phyloP scores from a whole-genome alignment of 177 flowering plant genomes.

The Vitis hybrid region DNA sequence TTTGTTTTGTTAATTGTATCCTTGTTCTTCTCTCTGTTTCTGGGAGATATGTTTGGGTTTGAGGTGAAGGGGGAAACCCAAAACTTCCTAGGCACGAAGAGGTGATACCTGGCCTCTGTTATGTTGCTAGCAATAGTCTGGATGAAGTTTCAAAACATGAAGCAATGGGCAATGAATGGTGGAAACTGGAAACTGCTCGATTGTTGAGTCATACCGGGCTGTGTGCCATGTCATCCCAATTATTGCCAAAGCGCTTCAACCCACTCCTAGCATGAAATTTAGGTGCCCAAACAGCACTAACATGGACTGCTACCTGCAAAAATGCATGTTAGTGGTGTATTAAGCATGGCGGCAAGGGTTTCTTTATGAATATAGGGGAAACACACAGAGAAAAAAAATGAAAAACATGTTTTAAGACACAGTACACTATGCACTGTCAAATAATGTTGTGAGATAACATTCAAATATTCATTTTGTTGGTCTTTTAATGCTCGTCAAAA shows the following conservation, averaged over 20 bases:
- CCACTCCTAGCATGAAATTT: constrained; percentile 40
- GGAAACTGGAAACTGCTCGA: constrained; percentile 47
- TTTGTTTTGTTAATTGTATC: no score
- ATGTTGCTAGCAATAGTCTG: no score
- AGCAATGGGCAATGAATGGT: constrained; percentile 50
- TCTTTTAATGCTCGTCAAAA: no score
- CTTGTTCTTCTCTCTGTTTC: no score
- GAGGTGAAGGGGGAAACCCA: no score
- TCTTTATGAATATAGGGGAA: constrained; percentile 55
- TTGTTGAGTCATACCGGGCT: constrained; percentile 48
- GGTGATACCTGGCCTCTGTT: no score
- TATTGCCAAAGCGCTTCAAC: constrained; percentile 46
- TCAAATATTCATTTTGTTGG: no score
- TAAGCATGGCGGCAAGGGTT: constrained; percentile 57
- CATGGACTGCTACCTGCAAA: constrained; percentile 48
- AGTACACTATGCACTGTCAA: no score
- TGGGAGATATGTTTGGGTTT: no score
- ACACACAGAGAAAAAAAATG: constrained; percentile 33
- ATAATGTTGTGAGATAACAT: no score
- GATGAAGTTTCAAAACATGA: constrained; percentile 33
- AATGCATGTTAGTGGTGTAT: constrained; percentile 39
- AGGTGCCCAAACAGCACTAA: constrained; percentile 44
- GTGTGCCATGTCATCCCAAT: constrained; percentile 42
- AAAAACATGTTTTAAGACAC: no score
- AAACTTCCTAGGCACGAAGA: no score